Evolutionary conservation across 306 rosid species (phyloP).

Genomic region (Medicago arabica): DNA sequence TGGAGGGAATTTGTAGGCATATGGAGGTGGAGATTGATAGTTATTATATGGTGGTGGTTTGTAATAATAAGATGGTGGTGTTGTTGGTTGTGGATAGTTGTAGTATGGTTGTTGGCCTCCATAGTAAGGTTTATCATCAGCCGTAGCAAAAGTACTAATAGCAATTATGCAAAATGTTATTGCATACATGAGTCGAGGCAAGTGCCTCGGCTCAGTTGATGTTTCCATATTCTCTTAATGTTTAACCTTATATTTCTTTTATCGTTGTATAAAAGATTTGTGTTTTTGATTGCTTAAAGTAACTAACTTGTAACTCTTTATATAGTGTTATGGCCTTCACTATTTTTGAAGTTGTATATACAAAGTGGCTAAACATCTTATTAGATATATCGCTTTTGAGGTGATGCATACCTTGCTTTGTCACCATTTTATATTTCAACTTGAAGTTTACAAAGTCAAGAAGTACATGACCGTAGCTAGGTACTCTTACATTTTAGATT

Average conservation of each 20-base stretch:
- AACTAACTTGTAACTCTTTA: not conserved
- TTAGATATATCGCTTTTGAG: not conserved
- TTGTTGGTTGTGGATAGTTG: slow-evolving; percentile 17
- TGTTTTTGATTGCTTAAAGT: slow-evolving; percentile 7
- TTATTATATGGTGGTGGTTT: not conserved
- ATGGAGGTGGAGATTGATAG: slow-evolving; percentile 23
- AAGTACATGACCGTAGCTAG: not conserved
- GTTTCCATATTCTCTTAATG: slow-evolving; percentile 45
- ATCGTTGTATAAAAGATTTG: not conserved
- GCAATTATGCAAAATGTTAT: slow-evolving; percentile 53
- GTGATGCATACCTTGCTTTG: not conserved
- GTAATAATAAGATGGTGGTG: not conserved
- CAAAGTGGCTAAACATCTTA: not conserved
- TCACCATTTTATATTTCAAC: not conserved
- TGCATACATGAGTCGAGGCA: slow-evolving; percentile 54
- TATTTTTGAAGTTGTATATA: not conserved
- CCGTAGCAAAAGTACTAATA: slow-evolving; percentile 31
- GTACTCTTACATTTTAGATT: not conserved
- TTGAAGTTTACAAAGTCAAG: slow-evolving; percentile 13
- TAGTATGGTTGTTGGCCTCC: slow-evolving; percentile 22
- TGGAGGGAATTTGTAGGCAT: slow-evolving; percentile 25
- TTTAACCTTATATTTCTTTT: not conserved
- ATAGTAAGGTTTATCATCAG: slow-evolving; percentile 38
- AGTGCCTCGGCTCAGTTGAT: slow-evolving; percentile 39
- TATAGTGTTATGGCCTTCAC: not conserved